phyloP scores from a whole-genome alignment of 2,329 filamentous ascomycete species.

The Penicillium sp. region DNA sequence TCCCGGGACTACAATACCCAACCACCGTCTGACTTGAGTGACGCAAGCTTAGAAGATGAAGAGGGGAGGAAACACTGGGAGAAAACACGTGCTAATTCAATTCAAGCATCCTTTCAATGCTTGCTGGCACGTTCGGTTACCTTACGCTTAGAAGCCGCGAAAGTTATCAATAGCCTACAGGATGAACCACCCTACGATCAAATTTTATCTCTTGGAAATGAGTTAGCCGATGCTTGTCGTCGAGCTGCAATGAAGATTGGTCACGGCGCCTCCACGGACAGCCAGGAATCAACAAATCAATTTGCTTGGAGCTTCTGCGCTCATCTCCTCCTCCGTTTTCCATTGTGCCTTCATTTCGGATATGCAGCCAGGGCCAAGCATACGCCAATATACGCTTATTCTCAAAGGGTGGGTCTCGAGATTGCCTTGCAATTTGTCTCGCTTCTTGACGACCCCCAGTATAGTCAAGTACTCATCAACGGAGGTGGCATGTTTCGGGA shows the following conservation, averaged over 20 bases:
- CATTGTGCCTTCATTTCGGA: slow-evolving; percentile 20
- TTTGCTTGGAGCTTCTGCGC: slow-evolving; percentile 19
- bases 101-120: slow-evolving; percentile 25
- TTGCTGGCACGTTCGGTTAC: slow-evolving; percentile 34
- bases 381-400: slow-evolving; percentile 24
- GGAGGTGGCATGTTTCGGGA: slow-evolving; percentile 30
- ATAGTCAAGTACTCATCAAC: slow-evolving; percentile 20
- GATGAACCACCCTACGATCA: slow-evolving; percentile 19
- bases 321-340: slow-evolving; percentile 21
- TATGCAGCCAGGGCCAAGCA: slow-evolving; percentile 23
- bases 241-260: not conserved
- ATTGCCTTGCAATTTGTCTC: slow-evolving; percentile 23
- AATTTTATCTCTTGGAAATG: slow-evolving; percentile 18
- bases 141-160: slow-evolving; percentile 25
- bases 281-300: not conserved
- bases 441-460: slow-evolving; percentile 22
- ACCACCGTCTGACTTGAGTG: slow-evolving; percentile 19
- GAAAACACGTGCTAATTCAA: too few species aligned
- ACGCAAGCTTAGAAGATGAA: slow-evolving; percentile 32
- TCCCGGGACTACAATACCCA: slow-evolving; percentile 29
- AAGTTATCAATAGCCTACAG: slow-evolving; percentile 21
- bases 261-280: not conserved
- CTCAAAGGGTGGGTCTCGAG: slow-evolving; percentile 24
- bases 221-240: slow-evolving; percentile 15
- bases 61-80: too few species aligned